Evolutionary conservation across 495 filamentous ascomycete species (phyloP), one percentile per base, ranked within the genome.

Genomic region (Darksidea phi): DNA sequence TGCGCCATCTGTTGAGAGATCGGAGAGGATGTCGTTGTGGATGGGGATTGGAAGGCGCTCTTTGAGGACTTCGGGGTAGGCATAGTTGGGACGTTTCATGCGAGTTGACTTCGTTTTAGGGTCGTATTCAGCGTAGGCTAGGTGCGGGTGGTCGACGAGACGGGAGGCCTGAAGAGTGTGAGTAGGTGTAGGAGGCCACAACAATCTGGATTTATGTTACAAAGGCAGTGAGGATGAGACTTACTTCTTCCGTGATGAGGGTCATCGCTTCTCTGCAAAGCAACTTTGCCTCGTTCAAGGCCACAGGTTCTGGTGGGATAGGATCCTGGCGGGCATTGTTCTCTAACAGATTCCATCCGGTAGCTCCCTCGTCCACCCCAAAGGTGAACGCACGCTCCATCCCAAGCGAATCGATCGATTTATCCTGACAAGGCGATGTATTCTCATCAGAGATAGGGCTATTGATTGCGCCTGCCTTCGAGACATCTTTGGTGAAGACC

Each of bases 41-140:
- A 67, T 58, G 11, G 60, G 60, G 17, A 67, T 54, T 0, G 67
- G 67, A 1, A 70, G 63, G 1, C 67, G 38, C 12, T 55, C 36
- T 36, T 61, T 50, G 10, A 70, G 59, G 3, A 67, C 64, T 46
- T 70, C 63, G 18, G 67, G 67, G 55, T 63, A 70, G 2, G 67
- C 59, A 42, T 70, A 70, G 63, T 67, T 70, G 49, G 67, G 67
- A 1, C 64, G 63, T 51, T 70, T 70, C 67, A 70, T 70, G 8
- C 64, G 58, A 3, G 67, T 70, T 15, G 45, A 53, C 25, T 59
- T 61, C 4, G 67, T 70, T n/a, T 60, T 54, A 5, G 32, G 36
- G 48, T 67, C 47, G 52, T 49, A 70, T 37, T 70, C 59, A 23
- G 67, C 67, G 34, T 70, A 70, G 1, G 67, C 67, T 21, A 67